Conservation (phyloP, 2,329 filamentous ascomycete species). For the Leptographium procerum region DNA sequence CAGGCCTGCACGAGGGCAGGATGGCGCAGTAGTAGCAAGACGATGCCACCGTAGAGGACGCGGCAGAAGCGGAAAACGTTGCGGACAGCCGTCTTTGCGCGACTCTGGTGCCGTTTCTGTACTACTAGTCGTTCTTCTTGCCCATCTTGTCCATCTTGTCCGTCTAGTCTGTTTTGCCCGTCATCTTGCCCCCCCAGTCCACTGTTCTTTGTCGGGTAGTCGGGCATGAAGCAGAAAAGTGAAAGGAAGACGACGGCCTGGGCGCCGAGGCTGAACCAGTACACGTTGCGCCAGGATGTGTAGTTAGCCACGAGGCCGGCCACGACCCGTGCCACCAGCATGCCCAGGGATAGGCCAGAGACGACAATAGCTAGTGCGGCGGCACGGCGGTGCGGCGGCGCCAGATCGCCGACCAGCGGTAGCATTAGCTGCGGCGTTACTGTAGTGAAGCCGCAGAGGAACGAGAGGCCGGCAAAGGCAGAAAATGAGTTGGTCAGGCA, state of each 20-base stretch:
- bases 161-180: background rate
- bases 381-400: constrained; percentile 55
- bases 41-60: constrained; percentile 58
- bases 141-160: background rate
- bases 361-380: constrained; percentile 63
- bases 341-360: constrained; percentile 62
- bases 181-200: constrained; percentile 29
- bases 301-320: constrained; percentile 66
- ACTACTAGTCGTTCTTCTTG: too few species aligned
- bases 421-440: constrained; percentile 75
- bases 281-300: constrained; percentile 64
- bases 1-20: constrained; percentile 61
- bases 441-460: constrained; percentile 63
- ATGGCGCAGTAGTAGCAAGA: constrained; percentile 50
- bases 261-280: constrained; percentile 63
- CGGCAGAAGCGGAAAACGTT: constrained; percentile 45
- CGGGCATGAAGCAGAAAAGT: constrained; percentile 65
- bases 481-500: constrained; percentile 56
- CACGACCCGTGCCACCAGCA: constrained; percentile 64
- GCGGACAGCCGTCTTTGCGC: background rate
- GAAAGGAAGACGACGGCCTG: constrained; percentile 56
- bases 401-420: constrained; percentile 67
- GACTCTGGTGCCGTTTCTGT: background rate
- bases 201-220: constrained; percentile 62
- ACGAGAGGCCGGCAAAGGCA: constrained; percentile 59